phyloP scores from a whole-genome alignment of 306 rosid genomes.

The Malus sylvestris region DNA sequence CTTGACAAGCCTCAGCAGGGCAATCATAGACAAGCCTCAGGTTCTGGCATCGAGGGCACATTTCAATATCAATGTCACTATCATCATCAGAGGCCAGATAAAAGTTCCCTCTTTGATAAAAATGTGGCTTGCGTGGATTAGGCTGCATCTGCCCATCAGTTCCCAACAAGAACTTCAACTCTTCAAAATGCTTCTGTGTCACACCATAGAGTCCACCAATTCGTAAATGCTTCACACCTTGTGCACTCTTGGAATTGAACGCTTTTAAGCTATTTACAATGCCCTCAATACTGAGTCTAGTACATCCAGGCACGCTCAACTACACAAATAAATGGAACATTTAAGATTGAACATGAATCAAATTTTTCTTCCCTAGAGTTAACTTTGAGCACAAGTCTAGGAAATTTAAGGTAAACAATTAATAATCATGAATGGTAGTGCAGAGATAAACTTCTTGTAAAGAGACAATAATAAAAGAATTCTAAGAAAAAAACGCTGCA shows the following conservation, averaged over 20 bases:
- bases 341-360: background rate
- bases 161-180: constrained; percentile 58
- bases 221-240: constrained; percentile 63
- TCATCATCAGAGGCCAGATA: constrained; percentile 70
- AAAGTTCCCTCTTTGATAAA: constrained; percentile 49
- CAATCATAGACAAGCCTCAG: constrained; percentile 86
- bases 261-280: constrained; percentile 54
- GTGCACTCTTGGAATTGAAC: constrained; percentile 46
- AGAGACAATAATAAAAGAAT: background rate
- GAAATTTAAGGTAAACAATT: background rate
- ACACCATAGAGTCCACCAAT: constrained; percentile 85
- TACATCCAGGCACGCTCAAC: constrained; percentile 90
- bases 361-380: background rate
- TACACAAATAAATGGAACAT: constrained; percentile 28
- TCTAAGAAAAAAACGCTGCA: background rate
- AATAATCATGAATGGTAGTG: background rate
- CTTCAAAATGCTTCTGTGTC: constrained; percentile 58
- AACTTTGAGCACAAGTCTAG: background rate
- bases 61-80: constrained; percentile 62
- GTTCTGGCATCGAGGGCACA: constrained; percentile 74
- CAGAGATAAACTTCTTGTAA: background rate
- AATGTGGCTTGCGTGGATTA: constrained; percentile 54
- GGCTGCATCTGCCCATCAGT: constrained; percentile 37
- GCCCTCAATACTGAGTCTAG: constrained; percentile 77
- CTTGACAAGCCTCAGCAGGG: constrained; percentile 64